Percentiles rank a stretch among this genome's conserved stretches.
Conservation (phyloP, 805 yeast species). For the Kodamaea lidongshanica region DNA sequence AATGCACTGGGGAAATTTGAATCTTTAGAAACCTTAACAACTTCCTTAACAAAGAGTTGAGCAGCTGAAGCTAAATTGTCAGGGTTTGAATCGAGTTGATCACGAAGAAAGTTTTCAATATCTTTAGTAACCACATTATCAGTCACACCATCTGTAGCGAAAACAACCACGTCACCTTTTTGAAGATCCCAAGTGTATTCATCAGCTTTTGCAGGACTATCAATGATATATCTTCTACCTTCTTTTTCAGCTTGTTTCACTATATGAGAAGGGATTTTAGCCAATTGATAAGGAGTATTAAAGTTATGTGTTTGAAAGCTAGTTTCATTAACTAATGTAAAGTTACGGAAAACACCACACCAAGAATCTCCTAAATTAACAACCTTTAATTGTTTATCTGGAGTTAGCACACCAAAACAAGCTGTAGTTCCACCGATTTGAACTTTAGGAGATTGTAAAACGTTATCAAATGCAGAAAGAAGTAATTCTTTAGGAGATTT, state of each 20-base stretch:
- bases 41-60: constrained; percentile 54
- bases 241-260: constrained; percentile 46
- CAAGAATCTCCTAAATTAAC: constrained; percentile 94
- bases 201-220: constrained; percentile 65
- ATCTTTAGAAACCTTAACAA: constrained; percentile 65
- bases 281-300: constrained; percentile 88
- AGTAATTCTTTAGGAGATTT: constrained; percentile 46
- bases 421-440: constrained; percentile 94
- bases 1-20: constrained; percentile 76
- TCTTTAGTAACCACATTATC: constrained; percentile 77
- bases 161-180: constrained; percentile 68
- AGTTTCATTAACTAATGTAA: constrained; percentile 57
- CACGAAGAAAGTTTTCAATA: constrained; percentile 60
- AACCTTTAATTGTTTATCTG: constrained; percentile 51
- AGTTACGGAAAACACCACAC: constrained; percentile 76
- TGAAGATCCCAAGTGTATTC: constrained; percentile 57
- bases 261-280: constrained; percentile 69
- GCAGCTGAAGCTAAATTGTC: constrained; percentile 43
- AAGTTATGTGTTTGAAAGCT: constrained; percentile 77
- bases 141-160: constrained; percentile 91
- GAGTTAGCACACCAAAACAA: constrained; percentile 67
- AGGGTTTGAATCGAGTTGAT: constrained; percentile 33
- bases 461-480: constrained; percentile 47
- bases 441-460: constrained; percentile 51
- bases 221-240: constrained; percentile 62